phyloP scores from a whole-genome alignment of 257 asterid species.

The Henckelia pumila region DNA sequence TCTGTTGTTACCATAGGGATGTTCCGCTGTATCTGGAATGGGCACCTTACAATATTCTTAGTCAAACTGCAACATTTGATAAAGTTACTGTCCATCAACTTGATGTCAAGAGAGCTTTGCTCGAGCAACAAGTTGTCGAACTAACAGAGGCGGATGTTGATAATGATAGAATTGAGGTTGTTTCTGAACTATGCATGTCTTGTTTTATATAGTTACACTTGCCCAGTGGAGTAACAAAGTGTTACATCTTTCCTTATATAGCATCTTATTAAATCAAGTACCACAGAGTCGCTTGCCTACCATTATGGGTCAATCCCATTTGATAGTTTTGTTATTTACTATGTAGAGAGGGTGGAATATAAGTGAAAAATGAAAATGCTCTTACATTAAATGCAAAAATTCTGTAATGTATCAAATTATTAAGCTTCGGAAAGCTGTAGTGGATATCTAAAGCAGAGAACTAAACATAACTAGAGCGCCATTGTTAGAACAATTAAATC shows the following conservation, averaged over 20 bases:
- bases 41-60: conserved; percentile 87
- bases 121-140: conserved; percentile 64
- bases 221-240: background rate
- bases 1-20: conserved; percentile 51
- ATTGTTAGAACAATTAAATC: background rate
- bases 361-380: background rate
- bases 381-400: background rate
- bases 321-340: background rate
- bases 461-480: background rate
- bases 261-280: conserved; percentile 6
- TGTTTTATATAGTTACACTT: conserved; percentile 1
- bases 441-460: background rate
- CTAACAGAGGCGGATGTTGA: conserved; percentile 58
- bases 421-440: background rate
- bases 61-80: conserved; percentile 43
- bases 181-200: conserved; percentile 15
- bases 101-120: conserved; percentile 47
- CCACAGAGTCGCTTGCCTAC: background rate
- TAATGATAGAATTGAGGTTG: conserved; percentile 90
- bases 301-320: background rate
- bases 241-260: background rate
- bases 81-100: conserved; percentile 42
- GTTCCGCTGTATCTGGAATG: conserved; percentile 92
- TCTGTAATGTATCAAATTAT: background rate
- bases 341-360: background rate